Evolutionary conservation across 345 rosid genomes (phyloP).

Genomic region (Raphanus raphanistrum): DNA sequence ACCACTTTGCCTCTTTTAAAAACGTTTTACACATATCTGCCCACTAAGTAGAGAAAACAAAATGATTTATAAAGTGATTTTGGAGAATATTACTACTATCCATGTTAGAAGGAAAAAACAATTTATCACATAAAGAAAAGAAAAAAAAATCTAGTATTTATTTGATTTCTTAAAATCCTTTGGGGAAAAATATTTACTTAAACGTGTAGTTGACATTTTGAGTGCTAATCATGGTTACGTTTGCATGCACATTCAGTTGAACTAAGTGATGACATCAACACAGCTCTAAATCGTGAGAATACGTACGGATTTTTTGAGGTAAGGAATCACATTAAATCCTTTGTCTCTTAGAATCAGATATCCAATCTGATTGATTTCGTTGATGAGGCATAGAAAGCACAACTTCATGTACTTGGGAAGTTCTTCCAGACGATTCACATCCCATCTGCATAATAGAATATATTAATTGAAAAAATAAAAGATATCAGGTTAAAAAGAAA

Average conservation of each 20-base stretch:
- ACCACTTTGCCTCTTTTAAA: slow-evolving; percentile 52
- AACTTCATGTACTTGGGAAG: slow-evolving; percentile 55
- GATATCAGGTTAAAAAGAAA: background rate
- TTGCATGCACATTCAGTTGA: background rate
- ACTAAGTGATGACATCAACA: background rate
- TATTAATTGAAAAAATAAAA: background rate
- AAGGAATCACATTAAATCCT: slow-evolving; percentile 38
- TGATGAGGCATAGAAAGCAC: slow-evolving; percentile 41
- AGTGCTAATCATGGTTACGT: background rate
- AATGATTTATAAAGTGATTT: background rate
- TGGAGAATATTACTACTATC: background rate
- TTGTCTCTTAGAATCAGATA: slow-evolving; percentile 36
- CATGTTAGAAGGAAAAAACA: background rate
- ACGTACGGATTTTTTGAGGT: slow-evolving; percentile 43
- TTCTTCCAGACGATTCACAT: slow-evolving; percentile 35
- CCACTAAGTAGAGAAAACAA: slow-evolving; percentile 42
- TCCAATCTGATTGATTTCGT: slow-evolving; percentile 40
- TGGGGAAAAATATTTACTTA: background rate
- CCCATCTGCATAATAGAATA: slow-evolving; percentile 40
- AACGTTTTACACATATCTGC: slow-evolving; percentile 38
- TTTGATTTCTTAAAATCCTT: background rate
- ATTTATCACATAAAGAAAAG: background rate
- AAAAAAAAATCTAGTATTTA: background rate
- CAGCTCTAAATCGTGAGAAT: background rate
- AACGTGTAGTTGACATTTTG: background rate